These are phyloP conservation scores for Coemansia sp. DNA, from an alignment of 192 early-diverging fungal species.

Conservation along the genomic window DNA sequence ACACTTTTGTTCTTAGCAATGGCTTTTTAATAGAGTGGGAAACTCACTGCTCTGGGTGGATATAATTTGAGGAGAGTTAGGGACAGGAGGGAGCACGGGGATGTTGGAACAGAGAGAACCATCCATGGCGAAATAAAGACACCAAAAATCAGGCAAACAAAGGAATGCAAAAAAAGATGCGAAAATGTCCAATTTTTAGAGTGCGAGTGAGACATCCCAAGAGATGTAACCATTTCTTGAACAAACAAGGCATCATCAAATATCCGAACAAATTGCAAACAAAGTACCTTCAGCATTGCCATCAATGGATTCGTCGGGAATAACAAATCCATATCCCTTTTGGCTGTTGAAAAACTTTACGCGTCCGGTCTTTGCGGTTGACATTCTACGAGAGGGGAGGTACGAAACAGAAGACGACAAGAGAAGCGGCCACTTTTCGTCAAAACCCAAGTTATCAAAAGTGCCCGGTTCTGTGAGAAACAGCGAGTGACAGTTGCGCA, in stretches of 20 bases:
- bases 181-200: neutral
- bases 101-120: neutral
- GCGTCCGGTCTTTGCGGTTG: constrained; percentile 28
- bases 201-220: neutral
- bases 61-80: neutral
- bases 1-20: neutral
- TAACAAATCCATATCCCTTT: constrained; percentile 91
- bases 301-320: constrained; percentile 66
- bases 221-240: neutral
- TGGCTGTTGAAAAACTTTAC: constrained; percentile 89
- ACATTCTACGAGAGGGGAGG: constrained; percentile 26
- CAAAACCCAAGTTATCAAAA: neutral
- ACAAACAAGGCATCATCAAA: constrained; percentile 11
- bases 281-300: constrained; percentile 75
- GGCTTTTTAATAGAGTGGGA: neutral
- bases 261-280: constrained; percentile 5
- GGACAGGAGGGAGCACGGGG: constrained; percentile 7
- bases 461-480: constrained; percentile 6
- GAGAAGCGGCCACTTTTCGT: constrained; percentile 5
- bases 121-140: neutral
- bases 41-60: too few relatives aligned
- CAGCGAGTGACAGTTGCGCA: constrained; percentile 7
- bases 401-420: constrained; percentile 9
- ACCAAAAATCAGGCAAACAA: neutral
- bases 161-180: neutral